These are phyloP conservation scores for Oenanthe sinensis DNA, from an alignment of 129 eudicot species.

Conservation along the genomic window DNA sequence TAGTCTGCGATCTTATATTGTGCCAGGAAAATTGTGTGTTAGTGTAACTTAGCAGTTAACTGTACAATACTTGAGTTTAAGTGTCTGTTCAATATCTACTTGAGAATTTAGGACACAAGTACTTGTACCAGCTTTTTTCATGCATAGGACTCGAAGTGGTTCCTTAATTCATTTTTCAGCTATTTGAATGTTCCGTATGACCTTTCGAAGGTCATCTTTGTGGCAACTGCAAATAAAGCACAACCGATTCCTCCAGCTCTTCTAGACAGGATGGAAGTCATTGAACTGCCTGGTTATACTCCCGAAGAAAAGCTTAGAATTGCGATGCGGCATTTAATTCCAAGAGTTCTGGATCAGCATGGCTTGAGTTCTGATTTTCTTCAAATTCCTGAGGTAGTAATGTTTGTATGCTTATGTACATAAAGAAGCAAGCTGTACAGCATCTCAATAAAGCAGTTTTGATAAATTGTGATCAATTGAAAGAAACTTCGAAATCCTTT, in stretches of 20 bases:
- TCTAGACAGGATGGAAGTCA: conserved; percentile 95
- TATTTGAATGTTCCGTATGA: conserved; percentile 94
- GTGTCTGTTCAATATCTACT: background rate
- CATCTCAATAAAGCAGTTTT: background rate
- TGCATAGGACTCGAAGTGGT: conserved; percentile 3
- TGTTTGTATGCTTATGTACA: background rate
- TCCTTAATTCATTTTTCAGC: conserved; percentile 61
- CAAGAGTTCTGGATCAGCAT: conserved; percentile 93
- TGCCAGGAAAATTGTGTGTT: background rate
- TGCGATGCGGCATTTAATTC: conserved; percentile 77
- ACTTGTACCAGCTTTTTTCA: background rate
- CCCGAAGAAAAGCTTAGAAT: conserved; percentile 92
- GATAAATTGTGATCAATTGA: background rate
- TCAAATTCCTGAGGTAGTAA: conserved; percentile 76
- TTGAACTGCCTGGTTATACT: conserved; percentile 95
- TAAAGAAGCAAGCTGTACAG: background rate
- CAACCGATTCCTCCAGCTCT: conserved; percentile 96
- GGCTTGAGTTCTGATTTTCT: conserved; percentile 73
- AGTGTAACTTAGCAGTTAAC: background rate
- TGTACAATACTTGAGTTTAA: background rate
- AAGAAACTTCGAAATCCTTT: background rate
- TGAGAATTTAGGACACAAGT: background rate
- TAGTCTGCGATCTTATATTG: background rate
- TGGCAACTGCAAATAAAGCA: conserved; percentile 92
- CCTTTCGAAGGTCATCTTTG: conserved; percentile 87